Evolutionary conservation across 2,329 filamentous ascomycete genomes (phyloP).

Genomic region (Aureobasidium leucospermi): DNA sequence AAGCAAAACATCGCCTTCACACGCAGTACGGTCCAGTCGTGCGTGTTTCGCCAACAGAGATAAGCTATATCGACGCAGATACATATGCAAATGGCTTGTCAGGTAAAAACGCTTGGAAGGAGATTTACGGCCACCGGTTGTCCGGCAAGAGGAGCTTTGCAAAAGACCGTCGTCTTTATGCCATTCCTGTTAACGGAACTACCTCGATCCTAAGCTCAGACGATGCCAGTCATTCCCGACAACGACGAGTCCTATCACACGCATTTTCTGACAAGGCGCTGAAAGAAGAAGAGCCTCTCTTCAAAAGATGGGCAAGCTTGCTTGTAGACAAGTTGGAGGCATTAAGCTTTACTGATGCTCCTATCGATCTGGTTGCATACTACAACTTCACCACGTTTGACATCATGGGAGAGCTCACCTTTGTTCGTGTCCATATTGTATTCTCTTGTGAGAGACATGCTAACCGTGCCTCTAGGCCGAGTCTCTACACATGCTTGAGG

Average conservation of each 20-base stretch:
- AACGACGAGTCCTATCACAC: conserved; percentile 33
- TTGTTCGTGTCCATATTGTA: conserved; percentile 7
- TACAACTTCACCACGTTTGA: conserved; percentile 27
- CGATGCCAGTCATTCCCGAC: conserved; percentile 32
- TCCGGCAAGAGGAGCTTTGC: conserved; percentile 19
- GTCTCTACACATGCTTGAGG: conserved; percentile 25
- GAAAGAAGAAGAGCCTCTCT: conserved; percentile 32
- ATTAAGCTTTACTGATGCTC: conserved; percentile 25
- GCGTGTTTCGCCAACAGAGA: conserved; percentile 40
- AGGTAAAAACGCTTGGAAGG: conserved; percentile 31
- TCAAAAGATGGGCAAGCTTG: conserved; percentile 34
- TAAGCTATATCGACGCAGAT: conserved; percentile 35
- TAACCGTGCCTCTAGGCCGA: conserved; percentile 18
- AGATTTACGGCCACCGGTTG: conserved; percentile 26
- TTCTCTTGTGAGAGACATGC: no score
- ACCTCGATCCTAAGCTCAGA: conserved; percentile 22
- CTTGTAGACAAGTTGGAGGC: conserved; percentile 33
- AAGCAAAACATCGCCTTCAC: conserved; percentile 26
- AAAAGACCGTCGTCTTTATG: conserved; percentile 19
- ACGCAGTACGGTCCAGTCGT: conserved; percentile 39
- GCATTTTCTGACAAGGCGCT: conserved; percentile 35
- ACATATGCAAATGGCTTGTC: conserved; percentile 16
- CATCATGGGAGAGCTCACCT: conserved; percentile 22
- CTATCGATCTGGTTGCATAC: conserved; percentile 23
- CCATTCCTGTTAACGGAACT: conserved; percentile 15